Base-by-base conservation (phyloP, 768 basidiomycete species). In the Jaapia argillacea region DNA sequence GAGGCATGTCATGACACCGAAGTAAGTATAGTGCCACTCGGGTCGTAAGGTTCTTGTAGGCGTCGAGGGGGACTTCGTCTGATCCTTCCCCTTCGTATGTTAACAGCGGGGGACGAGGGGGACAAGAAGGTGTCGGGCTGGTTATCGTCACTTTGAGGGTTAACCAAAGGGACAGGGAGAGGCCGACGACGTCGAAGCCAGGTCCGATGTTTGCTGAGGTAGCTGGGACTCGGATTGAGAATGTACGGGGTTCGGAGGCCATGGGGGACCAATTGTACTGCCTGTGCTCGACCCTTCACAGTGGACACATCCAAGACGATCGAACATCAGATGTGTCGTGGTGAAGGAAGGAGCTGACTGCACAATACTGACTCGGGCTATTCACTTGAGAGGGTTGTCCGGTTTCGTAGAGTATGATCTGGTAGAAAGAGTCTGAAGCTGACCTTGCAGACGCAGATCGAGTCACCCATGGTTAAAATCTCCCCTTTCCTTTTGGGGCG, bases 121-220 rank as follows among this genome's bases (percentile, higher is more conserved):
- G 58, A 5, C 60, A 51, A 23, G 56, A 39, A 10, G 47, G 43
- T 3, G 50, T 31, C 20, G 66, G 56, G 4, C 50, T 42, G 4
- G 64, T 55, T 10, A 72, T 55, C 39, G 68, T 69, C 53, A 92
- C 81, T 38, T 72, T 72, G 54, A 98, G 72, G 13, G 78, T 81
- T 52, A 97, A 75, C 51, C 81, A 73, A 24, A 96, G 76, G 1
- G 89, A 90, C 20, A 98, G 79, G 0, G 94, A 93, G 49, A 99
- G 82, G n/a, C 96, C 96, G 51, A 97, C 91, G 49, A 98, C 96
- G 61, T 99, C 96, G 64, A 99, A 99, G 21, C 94, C 94, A 31
- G 94, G 94, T 2, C 94, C 94, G 57, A 99, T 92, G 69, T 99
- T 99, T 51, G 94, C 94, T 49, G 93, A 92, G 2, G 94, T 97